Percentiles rank a stretch among this genome's conserved stretches.
Conservation (phyloP, 306 rosid species). For the Cucurbita ficifolia region DNA sequence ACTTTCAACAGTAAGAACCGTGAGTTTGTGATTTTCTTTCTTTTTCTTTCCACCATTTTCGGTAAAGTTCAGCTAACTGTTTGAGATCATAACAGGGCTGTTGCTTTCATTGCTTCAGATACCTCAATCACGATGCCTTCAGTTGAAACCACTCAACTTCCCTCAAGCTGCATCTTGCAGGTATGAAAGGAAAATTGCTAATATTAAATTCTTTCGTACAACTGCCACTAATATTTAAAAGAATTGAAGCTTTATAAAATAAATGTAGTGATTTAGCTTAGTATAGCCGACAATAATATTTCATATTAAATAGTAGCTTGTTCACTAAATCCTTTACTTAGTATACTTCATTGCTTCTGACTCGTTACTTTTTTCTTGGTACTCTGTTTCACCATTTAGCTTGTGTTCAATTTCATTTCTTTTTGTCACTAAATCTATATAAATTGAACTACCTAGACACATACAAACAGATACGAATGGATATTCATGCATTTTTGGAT, state of each 20-base stretch:
- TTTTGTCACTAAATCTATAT: background rate
- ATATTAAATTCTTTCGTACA: background rate
- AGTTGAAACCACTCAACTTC: conserved; percentile 2
- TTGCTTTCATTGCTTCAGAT: background rate
- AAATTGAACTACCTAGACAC: background rate
- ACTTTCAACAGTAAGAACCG: background rate
- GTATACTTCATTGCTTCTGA: background rate
- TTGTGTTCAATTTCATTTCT: background rate
- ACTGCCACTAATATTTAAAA: background rate
- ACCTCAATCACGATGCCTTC: background rate
- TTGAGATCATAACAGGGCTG: background rate
- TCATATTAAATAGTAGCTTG: background rate
- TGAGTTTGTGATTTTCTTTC: background rate
- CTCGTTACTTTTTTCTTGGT: background rate
- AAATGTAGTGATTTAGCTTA: background rate
- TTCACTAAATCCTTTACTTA: background rate
- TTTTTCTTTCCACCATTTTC: background rate
- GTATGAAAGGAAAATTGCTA: background rate
- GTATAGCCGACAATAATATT: background rate
- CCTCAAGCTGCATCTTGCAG: background rate
- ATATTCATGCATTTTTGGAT: background rate
- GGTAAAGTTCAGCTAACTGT: background rate
- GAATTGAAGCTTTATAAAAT: background rate
- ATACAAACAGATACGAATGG: background rate
- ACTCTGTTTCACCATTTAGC: background rate